phyloP scores from a whole-genome alignment of 495 filamentous ascomycete species.

The Neurospora tetraspora region DNA sequence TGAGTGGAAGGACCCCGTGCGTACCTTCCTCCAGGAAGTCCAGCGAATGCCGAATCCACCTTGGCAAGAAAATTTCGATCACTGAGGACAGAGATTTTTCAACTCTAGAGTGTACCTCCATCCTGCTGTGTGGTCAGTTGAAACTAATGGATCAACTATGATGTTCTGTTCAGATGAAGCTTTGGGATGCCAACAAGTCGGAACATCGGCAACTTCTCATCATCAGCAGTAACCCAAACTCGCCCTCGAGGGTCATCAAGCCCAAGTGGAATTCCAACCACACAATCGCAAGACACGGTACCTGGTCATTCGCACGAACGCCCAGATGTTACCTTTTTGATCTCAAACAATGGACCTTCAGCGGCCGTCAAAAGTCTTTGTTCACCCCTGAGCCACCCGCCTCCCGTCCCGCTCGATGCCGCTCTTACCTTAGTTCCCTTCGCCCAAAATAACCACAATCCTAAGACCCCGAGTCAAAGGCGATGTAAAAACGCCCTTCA shows the following conservation, averaged over 20 bases:
- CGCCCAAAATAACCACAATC: neutral
- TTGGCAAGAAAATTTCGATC: no score
- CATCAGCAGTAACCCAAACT: neutral
- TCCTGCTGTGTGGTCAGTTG: neutral
- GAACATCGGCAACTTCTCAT: neutral
- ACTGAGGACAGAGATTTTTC: no score
- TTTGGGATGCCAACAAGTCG: neutral
- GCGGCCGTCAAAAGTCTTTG: neutral
- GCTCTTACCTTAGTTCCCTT: neutral
- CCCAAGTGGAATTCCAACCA: neutral
- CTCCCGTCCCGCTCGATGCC: neutral
- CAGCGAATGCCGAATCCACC: no score
- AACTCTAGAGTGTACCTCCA: neutral
- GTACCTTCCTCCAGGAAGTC: no score
- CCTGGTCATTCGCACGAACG: neutral
- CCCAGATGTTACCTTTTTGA: neutral
- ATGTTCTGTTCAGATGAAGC: neutral
- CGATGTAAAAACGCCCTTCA: neutral
- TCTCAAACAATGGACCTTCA: neutral
- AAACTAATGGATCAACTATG: neutral
- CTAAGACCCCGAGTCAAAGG: neutral
- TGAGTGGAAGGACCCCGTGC: no score
- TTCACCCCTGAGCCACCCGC: neutral
- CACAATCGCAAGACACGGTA: neutral
- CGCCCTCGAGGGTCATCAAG: neutral